Conservation (phyloP, 148 eudicot genomes). For the Nyssa sinensis region DNA sequence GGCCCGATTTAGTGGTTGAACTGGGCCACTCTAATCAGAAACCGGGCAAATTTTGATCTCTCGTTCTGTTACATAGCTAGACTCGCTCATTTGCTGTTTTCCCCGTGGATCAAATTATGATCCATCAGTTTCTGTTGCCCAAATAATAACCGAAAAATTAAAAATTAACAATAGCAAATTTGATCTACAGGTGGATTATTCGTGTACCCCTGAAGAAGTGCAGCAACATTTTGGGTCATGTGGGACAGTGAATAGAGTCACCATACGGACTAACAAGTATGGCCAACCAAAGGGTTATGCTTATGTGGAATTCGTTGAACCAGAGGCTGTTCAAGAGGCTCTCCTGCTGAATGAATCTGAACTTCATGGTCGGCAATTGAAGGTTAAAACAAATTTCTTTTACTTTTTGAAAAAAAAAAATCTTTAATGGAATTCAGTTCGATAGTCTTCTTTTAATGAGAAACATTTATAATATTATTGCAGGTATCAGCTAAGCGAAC, state of each 20-base stretch:
- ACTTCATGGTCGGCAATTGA: constrained; percentile 86
- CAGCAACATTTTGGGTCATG: constrained; percentile 91
- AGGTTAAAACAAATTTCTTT: constrained; percentile 35
- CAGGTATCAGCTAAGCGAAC: constrained; percentile 51
- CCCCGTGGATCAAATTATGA: too few species aligned
- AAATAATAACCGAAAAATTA: too few species aligned
- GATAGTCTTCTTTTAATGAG: not conserved
- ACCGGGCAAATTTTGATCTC: not conserved
- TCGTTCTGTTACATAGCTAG: not conserved
- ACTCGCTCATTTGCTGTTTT: not conserved
- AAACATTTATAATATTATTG: not conserved
- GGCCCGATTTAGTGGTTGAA: not conserved
- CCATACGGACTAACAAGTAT: constrained; percentile 70
- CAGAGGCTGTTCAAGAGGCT: constrained; percentile 80
- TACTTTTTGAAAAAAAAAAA: not conserved
- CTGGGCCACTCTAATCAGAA: too few species aligned
- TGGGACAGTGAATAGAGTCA: constrained; percentile 87
- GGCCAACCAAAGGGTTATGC: constrained; percentile 96
- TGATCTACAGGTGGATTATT: constrained; percentile 71
- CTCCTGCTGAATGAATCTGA: constrained; percentile 74
- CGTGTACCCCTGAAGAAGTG: constrained; percentile 92
- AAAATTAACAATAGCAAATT: not conserved
- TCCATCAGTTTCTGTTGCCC: too few species aligned
- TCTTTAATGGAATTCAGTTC: not conserved
- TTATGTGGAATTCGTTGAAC: constrained; percentile 79